Conservation (phyloP, 2,329 filamentous ascomycete species). For the Cordyceps fumosorosea region DNA sequence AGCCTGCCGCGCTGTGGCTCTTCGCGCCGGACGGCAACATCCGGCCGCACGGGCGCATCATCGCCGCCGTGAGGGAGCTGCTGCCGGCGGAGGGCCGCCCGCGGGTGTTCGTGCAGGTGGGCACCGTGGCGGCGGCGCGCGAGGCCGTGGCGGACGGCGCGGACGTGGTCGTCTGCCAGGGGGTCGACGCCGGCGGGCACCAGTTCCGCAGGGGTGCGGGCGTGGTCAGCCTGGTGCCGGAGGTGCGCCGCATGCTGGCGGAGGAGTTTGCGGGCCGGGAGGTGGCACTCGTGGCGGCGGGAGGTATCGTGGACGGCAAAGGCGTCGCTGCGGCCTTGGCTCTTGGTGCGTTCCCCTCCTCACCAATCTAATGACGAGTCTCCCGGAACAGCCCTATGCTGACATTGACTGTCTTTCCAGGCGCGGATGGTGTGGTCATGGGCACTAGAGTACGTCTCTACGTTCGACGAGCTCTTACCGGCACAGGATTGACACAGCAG, state of each 20-base stretch:
- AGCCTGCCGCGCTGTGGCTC: constrained; percentile 58
- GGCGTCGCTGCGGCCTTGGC: constrained; percentile 49
- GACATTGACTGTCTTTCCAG: constrained; percentile 19
- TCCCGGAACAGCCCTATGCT: background rate
- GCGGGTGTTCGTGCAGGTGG: constrained; percentile 55
- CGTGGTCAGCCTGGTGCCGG: constrained; percentile 50
- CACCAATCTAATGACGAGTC: background rate
- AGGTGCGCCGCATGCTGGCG: constrained; percentile 43
- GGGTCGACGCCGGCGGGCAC: constrained; percentile 59
- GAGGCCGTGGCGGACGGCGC: constrained; percentile 41
- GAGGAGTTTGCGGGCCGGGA: constrained; percentile 27
- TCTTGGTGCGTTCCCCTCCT: constrained; percentile 35
- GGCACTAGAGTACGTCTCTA: constrained; percentile 32
- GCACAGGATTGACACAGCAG: background rate
- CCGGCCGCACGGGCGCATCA: constrained; percentile 31
- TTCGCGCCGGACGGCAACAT: constrained; percentile 50
- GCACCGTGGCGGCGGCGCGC: constrained; percentile 49
- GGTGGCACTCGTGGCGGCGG: constrained; percentile 47
- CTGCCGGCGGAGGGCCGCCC: constrained; percentile 22
- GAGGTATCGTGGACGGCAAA: constrained; percentile 51
- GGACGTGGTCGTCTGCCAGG: constrained; percentile 57
- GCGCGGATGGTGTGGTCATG: constrained; percentile 38
- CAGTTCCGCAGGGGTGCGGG: constrained; percentile 49
- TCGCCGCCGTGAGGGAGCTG: constrained; percentile 26
- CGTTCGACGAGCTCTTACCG: no score